Evolutionary conservation across 2,329 filamentous ascomycete genomes (phyloP).

Genomic region (Fusarium heterosporum): DNA sequence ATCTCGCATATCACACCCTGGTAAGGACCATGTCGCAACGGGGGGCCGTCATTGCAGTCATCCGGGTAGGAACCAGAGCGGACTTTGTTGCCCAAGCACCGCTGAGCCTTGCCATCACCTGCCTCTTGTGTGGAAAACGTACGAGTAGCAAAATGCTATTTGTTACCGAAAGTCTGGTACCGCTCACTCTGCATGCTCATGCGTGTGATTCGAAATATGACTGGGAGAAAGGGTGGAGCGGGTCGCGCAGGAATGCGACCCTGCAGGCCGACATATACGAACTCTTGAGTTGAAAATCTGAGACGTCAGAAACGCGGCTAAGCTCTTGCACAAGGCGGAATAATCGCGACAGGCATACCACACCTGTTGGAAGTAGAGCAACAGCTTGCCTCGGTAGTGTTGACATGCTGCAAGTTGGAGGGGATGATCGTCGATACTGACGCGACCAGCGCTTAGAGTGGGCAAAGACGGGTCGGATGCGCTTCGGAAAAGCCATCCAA

Average conservation of each 20-base stretch:
- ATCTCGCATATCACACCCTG: constrained; percentile 18
- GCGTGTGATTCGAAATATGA: constrained; percentile 34
- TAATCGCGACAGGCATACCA: constrained; percentile 39
- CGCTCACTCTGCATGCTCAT: constrained; percentile 48
- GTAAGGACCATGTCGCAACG: constrained; percentile 22
- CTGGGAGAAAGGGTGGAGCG: constrained; percentile 25
- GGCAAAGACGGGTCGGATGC: constrained; percentile 33
- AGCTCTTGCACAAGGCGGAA: constrained; percentile 27
- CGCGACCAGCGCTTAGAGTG: constrained; percentile 46
- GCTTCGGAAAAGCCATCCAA: constrained; percentile 14
- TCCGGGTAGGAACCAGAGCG: constrained; percentile 17
- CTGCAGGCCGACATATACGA: constrained; percentile 41
- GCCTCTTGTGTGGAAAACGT: constrained; percentile 39
- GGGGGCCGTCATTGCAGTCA: constrained; percentile 23
- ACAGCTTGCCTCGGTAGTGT: constrained; percentile 19
- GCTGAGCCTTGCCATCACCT: constrained; percentile 32
- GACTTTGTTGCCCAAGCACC: constrained; percentile 36
- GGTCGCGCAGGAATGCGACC: constrained; percentile 31
- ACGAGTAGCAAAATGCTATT: constrained; percentile 40
- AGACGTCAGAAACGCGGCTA: constrained; percentile 42
- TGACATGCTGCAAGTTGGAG: constrained; percentile 23
- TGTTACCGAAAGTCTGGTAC: constrained; percentile 50
- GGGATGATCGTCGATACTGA: constrained; percentile 29
- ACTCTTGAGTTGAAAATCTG: constrained; percentile 40
- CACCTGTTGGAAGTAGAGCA: constrained; percentile 8